Evolutionary conservation across 2,329 filamentous ascomycete genomes (phyloP), one percentile per base, ranked within the genome.

Genomic region (Arthrocladium fulminans): DNA sequence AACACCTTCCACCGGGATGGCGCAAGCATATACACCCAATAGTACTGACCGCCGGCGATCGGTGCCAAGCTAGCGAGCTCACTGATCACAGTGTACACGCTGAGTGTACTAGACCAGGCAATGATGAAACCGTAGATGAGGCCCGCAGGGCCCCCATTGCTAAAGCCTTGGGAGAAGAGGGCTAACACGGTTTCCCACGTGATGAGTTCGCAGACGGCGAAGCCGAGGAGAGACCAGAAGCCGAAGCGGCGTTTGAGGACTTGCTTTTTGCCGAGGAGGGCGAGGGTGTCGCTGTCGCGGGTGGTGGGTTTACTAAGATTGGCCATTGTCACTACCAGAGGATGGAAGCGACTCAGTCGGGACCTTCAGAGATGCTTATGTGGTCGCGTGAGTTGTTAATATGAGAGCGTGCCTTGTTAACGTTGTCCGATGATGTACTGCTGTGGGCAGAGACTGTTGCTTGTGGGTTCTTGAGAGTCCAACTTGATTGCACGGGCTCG

Each of bases 41-140:
- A 68, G 49, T 71, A 71, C 56, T 72, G 68, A 0, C 68, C 69
- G 3, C 66, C 67, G 0, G 69, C 65, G 29, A 71, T 72, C 0
- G 70, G 70, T 5, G 69, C 65, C 65, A 74, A 68, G 3, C 69
- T 73, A 1, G 66, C 70, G 29, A 73, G 56, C 51, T 75, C 72
- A 1, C 66, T 68, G 38, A 74, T 67, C 13, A 70, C 69, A 0
- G 66, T 69, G 52, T 73, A 73, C 3, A 70, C 65, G 0, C 65
- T 71, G 47, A 77, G 55, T 0, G 70, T 76, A 1, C 69, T 71
- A 15, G 63, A 56, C 71, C 72, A 76, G 15, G 73, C 70, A 40
- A 76, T 69, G 25, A 77, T 65, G 60, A 71, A 77, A 41, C 73
- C 72, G 53, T 74, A 76, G 8, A 76, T 59, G 5, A 74, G 61